Base-by-base conservation (phyloP, 2,329 filamentous ascomycete species). In the Fonsecaea monophora region DNA sequence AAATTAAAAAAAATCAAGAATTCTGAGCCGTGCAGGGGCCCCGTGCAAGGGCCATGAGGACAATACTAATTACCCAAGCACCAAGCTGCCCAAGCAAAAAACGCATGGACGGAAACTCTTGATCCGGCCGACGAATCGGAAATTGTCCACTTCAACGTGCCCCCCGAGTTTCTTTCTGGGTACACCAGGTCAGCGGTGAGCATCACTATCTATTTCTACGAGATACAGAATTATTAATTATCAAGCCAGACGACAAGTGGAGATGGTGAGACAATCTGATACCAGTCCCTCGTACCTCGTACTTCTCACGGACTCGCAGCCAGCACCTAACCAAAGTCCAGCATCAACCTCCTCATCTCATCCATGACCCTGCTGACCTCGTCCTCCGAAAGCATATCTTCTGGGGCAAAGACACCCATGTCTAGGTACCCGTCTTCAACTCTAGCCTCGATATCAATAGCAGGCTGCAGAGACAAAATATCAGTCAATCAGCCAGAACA, bases 381-480 rank as follows among this genome's bases (percentile, higher is more conserved):
- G 7, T 76, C 67, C 57, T 82, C 67, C 30, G 74, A 73, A 48
- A 85, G 38, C 78, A 84, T 80, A 6, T 76, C 76, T 45, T 75
- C 75, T 4, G 81, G 79, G 21, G 78, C 82, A 74, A 87, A 87
- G 7, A 86, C 72, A 13, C 85, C 85, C 50, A 87, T 77, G 70
- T 84, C 82, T 65, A 88, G 73, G 42, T 65, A 35, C 5, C 71
- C 74, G n/a, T 82, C 81, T 40, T 81, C 74, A 18, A 87, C 74
- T 8, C 83, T 84, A 8, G 82, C 81, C 76, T 88, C 86, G 12
- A 88, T 73, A 73, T 88, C 86, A 34, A 88, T 71, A 9, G 84
- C 80, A 69, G 84, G 79, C 83, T 86, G 71, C 54, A 13, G 62
- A 13, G 30, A 21, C 34, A 53, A 21, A 21, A 54, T 30, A 57